Evolutionary conservation across 2,329 filamentous ascomycete species (phyloP).

Genomic region (Fusarium clavum): DNA sequence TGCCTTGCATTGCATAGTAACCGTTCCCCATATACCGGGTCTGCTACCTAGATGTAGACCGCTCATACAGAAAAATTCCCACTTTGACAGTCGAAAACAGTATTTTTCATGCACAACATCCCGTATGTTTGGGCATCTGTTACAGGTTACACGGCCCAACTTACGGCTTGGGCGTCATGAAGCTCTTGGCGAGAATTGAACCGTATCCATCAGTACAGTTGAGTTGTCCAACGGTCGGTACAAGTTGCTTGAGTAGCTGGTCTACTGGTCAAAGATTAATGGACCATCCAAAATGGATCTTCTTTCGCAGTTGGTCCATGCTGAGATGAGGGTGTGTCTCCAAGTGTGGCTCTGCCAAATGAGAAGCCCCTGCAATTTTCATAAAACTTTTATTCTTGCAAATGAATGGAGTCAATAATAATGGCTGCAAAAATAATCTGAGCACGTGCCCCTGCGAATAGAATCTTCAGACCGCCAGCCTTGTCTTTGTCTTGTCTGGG

Average conservation of each 20-base stretch:
- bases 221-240: constrained; percentile 23
- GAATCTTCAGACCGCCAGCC: constrained; percentile 6
- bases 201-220: constrained; percentile 23
- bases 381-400: constrained; percentile 16
- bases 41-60: constrained; percentile 8
- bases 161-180: constrained; percentile 37
- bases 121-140: constrained; percentile 36
- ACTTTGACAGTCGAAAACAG: constrained; percentile 9
- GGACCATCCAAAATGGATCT: background rate
- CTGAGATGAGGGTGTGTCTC: constrained; percentile 19
- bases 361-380: constrained; percentile 22
- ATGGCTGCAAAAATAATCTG: background rate
- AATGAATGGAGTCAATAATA: background rate
- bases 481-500: background rate
- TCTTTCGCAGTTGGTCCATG: constrained; percentile 3
- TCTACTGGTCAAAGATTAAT: background rate
- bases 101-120: constrained; percentile 42
- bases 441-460: constrained; percentile 37
- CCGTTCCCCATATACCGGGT: constrained; percentile 20
- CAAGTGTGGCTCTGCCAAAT: constrained; percentile 5
- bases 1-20: constrained; percentile 2
- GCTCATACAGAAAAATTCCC: constrained; percentile 16
- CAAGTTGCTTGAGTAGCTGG: constrained; percentile 25
- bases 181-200: constrained; percentile 24
- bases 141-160: constrained; percentile 37